Conservation (phyloP, 2,329 filamentous ascomycete genomes). For the Paracorniculantispora psalliotae region DNA sequence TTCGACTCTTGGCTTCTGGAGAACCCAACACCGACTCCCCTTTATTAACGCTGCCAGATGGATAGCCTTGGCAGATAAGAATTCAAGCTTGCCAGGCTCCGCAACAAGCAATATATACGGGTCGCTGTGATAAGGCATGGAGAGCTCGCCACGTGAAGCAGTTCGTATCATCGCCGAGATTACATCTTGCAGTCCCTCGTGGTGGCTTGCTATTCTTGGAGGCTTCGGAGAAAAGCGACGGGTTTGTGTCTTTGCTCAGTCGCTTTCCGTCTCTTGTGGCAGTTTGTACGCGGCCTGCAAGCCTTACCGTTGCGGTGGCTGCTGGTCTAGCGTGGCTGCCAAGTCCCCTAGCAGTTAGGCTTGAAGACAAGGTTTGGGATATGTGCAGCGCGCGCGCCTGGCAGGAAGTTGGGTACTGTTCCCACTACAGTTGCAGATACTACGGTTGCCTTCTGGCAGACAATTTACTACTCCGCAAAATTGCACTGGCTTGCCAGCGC, state of each 20-base stretch:
- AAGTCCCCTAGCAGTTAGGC: slow-evolving; percentile 4
- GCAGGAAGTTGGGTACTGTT: not conserved
- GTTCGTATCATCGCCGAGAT: not conserved
- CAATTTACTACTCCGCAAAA: not conserved
- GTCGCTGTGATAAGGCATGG: not conserved
- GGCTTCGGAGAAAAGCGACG: not conserved
- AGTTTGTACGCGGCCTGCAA: not conserved
- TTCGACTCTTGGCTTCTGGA: not conserved
- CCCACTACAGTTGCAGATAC: not conserved
- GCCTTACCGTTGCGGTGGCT: not conserved
- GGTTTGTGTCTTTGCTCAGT: not conserved
- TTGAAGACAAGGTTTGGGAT: slow-evolving; percentile 5
- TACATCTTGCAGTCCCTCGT: slow-evolving; percentile 6
- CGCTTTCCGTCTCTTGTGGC: not conserved
- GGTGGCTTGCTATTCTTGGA: not conserved
- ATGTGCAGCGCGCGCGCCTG: not conserved
- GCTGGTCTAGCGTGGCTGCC: not conserved
- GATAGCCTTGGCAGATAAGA: not conserved
- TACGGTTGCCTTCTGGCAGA: not conserved
- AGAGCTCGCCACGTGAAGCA: not conserved
- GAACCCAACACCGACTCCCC: not conserved
- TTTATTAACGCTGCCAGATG: not conserved
- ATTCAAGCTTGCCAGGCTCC: not conserved
- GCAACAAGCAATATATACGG: not conserved
- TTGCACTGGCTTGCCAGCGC: not conserved